Evolutionary conservation across 2,329 filamentous ascomycete species (phyloP).

Genomic region (Fusarium sp.): DNA sequence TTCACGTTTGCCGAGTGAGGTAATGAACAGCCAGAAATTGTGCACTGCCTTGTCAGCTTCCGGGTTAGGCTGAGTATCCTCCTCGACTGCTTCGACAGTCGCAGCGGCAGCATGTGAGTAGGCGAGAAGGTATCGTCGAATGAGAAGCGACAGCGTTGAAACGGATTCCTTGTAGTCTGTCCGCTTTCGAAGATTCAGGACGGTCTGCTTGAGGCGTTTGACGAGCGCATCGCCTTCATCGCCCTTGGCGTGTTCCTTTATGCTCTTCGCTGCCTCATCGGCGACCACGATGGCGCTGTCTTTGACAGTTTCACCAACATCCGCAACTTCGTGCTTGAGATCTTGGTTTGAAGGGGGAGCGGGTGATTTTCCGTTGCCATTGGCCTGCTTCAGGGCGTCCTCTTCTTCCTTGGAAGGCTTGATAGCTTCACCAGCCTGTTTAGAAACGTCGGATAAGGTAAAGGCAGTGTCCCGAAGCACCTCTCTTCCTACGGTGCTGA

Average conservation of each 20-base stretch:
- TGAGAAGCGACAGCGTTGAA: slow-evolving; percentile 77
- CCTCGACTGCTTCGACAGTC: slow-evolving; percentile 71
- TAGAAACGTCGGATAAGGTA: slow-evolving; percentile 78
- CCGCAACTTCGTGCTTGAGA: slow-evolving; percentile 66
- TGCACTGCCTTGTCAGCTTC: slow-evolving; percentile 79
- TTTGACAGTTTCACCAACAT: slow-evolving; percentile 64
- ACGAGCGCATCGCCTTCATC: slow-evolving; percentile 79
- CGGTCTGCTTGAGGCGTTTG: slow-evolving; percentile 78
- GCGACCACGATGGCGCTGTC: slow-evolving; percentile 66
- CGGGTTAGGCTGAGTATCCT: slow-evolving; percentile 77
- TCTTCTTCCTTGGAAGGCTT: slow-evolving; percentile 74
- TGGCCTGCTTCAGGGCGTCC: slow-evolving; percentile 58
- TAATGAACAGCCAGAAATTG: slow-evolving; percentile 84
- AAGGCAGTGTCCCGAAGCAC: slow-evolving; percentile 89
- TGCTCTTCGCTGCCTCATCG: slow-evolving; percentile 72
- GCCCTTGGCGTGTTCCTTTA: slow-evolving; percentile 77
- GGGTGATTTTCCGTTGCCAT: slow-evolving; percentile 44
- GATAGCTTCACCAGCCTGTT: slow-evolving; percentile 77
- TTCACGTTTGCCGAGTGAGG: slow-evolving; percentile 78
- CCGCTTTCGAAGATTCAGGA: slow-evolving; percentile 78
- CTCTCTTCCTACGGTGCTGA: slow-evolving; percentile 81
- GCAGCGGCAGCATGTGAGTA: slow-evolving; percentile 81
- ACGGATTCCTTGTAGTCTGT: slow-evolving; percentile 89
- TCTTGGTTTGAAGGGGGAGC: slow-evolving; percentile 68
- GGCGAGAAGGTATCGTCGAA: slow-evolving; percentile 80